Base-by-base conservation (phyloP, 2,329 filamentous ascomycete genomes). In the Helminthosporium solani region DNA sequence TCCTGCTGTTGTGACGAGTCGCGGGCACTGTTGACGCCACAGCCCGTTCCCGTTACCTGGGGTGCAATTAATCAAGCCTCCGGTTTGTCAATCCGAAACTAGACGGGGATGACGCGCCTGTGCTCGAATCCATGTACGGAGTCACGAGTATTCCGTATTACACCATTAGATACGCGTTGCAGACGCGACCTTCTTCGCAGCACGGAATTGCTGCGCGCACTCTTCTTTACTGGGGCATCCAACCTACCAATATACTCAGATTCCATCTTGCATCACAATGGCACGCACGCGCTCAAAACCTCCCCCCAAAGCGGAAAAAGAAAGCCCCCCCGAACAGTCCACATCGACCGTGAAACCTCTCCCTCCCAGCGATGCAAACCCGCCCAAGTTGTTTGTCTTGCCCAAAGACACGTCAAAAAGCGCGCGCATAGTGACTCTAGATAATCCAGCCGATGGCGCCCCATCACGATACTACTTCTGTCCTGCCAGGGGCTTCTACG, bases 401-500 rank as follows among this genome's bases (percentile, higher is more conserved):
- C 83, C 83, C 2, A 75, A 75, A 47, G 64, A 75, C 33, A 67
- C 73, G 3, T 80, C 78, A 12, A 60, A 70, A 41, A 72, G 78
- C 50, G 75, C 81, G 33, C 75, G 80, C 42, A 78, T 85, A 37
- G 61, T 83, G 47, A 77, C 75, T 4, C 66, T 86, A 9, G 73
- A 77, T 3, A 75, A 82, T 48, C 82, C 82, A 7, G 74, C 75
- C 30, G 79, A 75, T 12, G 64, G 62, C 3, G 64, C 62, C 7
- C 65, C 74, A 3, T 76, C 68, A 36, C 73, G 80, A 50, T 85
- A 83, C 56, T 77, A 78, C 49, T 81, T 83, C 57, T 84, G 81
- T 50, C 81, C 82, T 0, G 64, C 75, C 20, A 73, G 73, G 16
- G 82, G 83, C 3, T 70, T 85, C 44, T 80, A 79, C 58, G 82